Percentiles rank a stretch among this genome's conserved stretches.
These are phyloP conservation scores for Lantana camara DNA, from an alignment of 257 asterid species.

Conservation along the genomic window DNA sequence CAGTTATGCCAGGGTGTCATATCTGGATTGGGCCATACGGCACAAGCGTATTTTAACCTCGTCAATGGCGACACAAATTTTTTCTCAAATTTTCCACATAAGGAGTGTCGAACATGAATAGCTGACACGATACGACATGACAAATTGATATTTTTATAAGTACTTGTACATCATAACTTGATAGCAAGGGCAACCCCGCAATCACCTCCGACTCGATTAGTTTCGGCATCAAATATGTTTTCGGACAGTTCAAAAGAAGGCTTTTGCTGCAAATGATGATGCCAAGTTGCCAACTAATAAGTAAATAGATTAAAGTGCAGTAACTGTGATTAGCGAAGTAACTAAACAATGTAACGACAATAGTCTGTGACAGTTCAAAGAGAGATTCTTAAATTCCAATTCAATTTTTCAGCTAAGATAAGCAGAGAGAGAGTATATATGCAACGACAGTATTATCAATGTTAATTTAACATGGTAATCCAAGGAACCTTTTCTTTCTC, in stretches of 20 bases:
- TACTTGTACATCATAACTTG: too few relatives aligned
- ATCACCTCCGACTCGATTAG: slow-evolving; percentile 88
- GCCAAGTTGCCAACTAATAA: slow-evolving; percentile 17
- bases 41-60: too few relatives aligned
- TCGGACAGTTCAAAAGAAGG: slow-evolving; percentile 99
- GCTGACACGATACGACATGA: too few relatives aligned
- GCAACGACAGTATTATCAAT: slow-evolving; percentile 3
- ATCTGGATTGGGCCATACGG: too few relatives aligned
- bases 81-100: too few relatives aligned
- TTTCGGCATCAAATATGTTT: slow-evolving; percentile 97
- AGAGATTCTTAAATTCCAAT: background rate
- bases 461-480: slow-evolving; percentile 24
- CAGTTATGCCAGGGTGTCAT: too few relatives aligned
- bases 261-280: slow-evolving; percentile 66
- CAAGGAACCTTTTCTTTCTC: slow-evolving; percentile 68
- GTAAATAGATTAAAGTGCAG: slow-evolving; percentile 8
- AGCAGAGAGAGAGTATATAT: slow-evolving; percentile 19
- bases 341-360: slow-evolving; percentile 20
- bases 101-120: too few relatives aligned
- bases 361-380: background rate
- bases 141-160: too few relatives aligned
- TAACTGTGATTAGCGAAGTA: slow-evolving; percentile 1
- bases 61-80: too few relatives aligned
- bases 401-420: background rate
- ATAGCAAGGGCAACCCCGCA: slow-evolving; percentile 14